These are phyloP conservation scores for Botrytis sinoallii DNA, from an alignment of 2,329 filamentous ascomycete species.

Conservation along the genomic window DNA sequence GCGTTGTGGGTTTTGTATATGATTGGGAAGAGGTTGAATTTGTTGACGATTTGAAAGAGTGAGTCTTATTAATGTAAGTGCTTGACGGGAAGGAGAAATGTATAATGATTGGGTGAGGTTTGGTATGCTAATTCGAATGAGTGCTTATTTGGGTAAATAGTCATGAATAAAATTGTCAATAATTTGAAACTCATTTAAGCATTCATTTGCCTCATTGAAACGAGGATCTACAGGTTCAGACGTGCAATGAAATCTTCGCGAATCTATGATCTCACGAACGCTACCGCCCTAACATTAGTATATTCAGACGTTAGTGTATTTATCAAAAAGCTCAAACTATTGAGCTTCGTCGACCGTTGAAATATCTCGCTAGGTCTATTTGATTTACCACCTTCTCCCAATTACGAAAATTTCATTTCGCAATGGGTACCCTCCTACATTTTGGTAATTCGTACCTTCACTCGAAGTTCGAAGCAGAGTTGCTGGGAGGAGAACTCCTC, in stretches of 20 bases:
- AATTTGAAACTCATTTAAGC: too few relatives aligned
- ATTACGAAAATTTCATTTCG: background rate
- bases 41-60: background rate
- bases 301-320: background rate
- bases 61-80: background rate
- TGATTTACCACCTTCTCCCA: background rate
- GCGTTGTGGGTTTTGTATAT: background rate
- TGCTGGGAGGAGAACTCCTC: background rate
- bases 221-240: too few relatives aligned
- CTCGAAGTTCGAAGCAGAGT: background rate
- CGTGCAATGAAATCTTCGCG: too few relatives aligned
- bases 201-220: too few relatives aligned
- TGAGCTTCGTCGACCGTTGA: background rate
- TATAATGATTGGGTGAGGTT: background rate
- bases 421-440: background rate
- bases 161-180: background rate
- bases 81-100: background rate
- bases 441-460: background rate
- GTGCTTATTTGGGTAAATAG: background rate
- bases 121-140: background rate
- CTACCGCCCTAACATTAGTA: background rate
- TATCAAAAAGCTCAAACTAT: background rate
- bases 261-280: background rate
- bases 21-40: background rate
- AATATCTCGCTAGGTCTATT: background rate